Conservation (phyloP, 768 basidiomycete genomes). For the Macrolepiota fuliginosa region DNA sequence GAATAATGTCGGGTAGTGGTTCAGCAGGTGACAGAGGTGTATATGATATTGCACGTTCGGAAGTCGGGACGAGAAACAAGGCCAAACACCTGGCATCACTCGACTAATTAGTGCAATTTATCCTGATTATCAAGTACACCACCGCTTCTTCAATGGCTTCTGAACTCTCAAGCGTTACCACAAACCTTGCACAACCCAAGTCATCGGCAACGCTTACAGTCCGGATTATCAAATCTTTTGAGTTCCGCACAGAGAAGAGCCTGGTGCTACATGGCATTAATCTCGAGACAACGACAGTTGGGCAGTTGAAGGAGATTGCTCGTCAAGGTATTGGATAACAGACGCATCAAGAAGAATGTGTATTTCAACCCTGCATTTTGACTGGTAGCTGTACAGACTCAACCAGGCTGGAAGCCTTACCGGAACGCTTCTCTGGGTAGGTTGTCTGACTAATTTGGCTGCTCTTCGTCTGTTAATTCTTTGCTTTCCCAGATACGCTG, state of each 20-base stretch:
- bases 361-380: constrained; percentile 3
- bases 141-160: background rate
- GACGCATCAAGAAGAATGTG: constrained; percentile 11
- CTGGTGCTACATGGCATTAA: constrained; percentile 83
- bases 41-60: background rate
- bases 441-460: background rate
- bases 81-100: background rate
- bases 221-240: constrained; percentile 93
- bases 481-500: constrained; percentile 68
- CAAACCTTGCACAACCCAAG: constrained; percentile 64
- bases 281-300: constrained; percentile 76
- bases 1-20: background rate
- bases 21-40: background rate
- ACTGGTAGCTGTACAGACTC: constrained; percentile 62
- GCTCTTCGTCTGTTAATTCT: constrained; percentile 7
- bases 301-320: constrained; percentile 70
- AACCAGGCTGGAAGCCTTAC: constrained; percentile 88
- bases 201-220: constrained; percentile 85
- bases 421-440: constrained; percentile 68
- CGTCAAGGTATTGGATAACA: constrained; percentile 50
- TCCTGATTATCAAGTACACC: background rate
- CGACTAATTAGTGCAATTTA: background rate
- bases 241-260: constrained; percentile 85
- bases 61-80: background rate
- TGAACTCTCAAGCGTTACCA: constrained; percentile 37